Base-by-base conservation (phyloP, 768 basidiomycete species). In the Nidularia sp. region DNA sequence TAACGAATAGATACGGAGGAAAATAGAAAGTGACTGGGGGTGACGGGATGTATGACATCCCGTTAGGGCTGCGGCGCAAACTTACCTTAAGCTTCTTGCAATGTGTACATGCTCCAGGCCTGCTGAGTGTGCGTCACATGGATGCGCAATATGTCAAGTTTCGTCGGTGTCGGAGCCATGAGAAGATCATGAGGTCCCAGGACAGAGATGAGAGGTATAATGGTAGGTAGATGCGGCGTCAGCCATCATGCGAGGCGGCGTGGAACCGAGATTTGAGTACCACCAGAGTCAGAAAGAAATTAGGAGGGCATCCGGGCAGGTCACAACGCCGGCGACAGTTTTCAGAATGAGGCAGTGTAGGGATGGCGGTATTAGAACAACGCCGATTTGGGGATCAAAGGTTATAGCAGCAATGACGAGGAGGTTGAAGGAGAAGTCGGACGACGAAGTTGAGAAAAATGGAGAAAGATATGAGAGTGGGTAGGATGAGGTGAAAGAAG, bases 1-100 rank as follows among this genome's bases (percentile, higher is more conserved):
- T 13, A 13, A 9, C 22, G 36, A 15, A 18, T 29, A 29, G 29
- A 42, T 50, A 13, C 9, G 15, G 49, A n/a, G 54, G 53, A 47
- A 45, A 50, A 39, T 33, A n/a, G 39, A 49, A 53, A 49, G 33
- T 49, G 44, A 54, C 50, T 49, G 18, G 39, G 15, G 42, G 54
- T 52, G 52, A 48, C 45, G 47, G 34, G 39, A 45, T 51, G 54
- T 41, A 44, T 47, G 51, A 55, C 51, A 47, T 34, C 18, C 25
- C 18, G 57, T 61, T 49, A 53, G 51, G 49, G 48, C 33, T 31
- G 18, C 33, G 33, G 53, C 33, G 36, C 45, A 50, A 57, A 55
- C 34, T 48, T 54, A 86, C 88, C 85, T 93, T 93, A 61, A 92
- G 82, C 62, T 84, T 87, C 68, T 91, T 93, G 79, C 90, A 93